Percentiles rank a stretch among this genome's conserved stretches.
Evolutionary conservation across 164 flowering plant genomes (phyloP).

Genomic region (Stephania japonica): DNA sequence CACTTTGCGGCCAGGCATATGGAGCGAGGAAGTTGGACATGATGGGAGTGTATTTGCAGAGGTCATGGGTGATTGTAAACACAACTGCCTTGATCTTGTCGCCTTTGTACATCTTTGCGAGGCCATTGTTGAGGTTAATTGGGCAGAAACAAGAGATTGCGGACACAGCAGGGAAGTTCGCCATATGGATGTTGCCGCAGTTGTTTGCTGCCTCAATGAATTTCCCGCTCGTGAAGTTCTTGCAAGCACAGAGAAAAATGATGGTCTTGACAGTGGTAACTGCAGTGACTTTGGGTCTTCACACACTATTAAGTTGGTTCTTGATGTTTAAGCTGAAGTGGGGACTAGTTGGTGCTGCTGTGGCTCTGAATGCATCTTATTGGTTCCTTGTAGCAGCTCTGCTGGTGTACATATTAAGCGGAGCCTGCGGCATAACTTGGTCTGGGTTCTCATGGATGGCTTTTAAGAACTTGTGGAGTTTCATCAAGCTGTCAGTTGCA

Average conservation of each 20-base stretch:
- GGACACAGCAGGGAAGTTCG: conserved; percentile 41
- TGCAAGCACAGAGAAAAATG: conserved; percentile 65
- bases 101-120: conserved; percentile 43
- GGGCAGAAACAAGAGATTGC: conserved; percentile 44
- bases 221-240: conserved; percentile 51
- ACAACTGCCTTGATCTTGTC: conserved; percentile 25
- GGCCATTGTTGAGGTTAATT: not conserved
- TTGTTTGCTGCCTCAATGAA: conserved; percentile 55
- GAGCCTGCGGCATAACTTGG: conserved; percentile 61
- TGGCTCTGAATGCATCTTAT: conserved; percentile 61
- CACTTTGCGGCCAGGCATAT: conserved; percentile 74
- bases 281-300: conserved; percentile 32
- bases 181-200: conserved; percentile 63
- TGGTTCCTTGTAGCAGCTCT: conserved; percentile 54
- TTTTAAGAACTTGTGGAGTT: conserved; percentile 52
- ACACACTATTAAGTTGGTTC: conserved; percentile 50
- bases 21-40: conserved; percentile 65
- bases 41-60: conserved; percentile 76
- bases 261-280: conserved; percentile 53
- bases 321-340: conserved; percentile 47
- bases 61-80: conserved; percentile 68
- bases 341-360: conserved; percentile 66
- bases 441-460: conserved; percentile 59
- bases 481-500: conserved; percentile 56
- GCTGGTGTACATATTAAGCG: conserved; percentile 45